Evolutionary conservation across 306 rosid genomes (phyloP), one percentile per base, ranked within the genome.

Genomic region (Gastrolobium bilobum): DNA sequence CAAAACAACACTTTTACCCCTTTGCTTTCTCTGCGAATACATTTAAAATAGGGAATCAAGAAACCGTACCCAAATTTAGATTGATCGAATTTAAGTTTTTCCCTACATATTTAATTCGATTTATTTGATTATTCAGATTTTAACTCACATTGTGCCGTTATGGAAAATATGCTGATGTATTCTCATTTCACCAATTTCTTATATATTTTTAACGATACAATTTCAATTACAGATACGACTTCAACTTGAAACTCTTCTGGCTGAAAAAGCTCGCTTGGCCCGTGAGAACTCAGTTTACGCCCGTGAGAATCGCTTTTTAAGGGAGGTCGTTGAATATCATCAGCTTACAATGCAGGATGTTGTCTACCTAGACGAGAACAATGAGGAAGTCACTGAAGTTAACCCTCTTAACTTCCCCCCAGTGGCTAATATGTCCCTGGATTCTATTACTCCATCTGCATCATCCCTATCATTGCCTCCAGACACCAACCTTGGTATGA

Each of bases 311-410:
- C 97, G 97, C 61, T 95, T 95, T 86, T 83, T 95, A 2, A 80
- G 98, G 88, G 99, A 95, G 87, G 89, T 95, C 67, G 99, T 95
- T 4, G 99, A 95, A 77, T 95, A 92, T 75, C 98, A 95, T 81
- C 99, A 95, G 85, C 97, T 94, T 47, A 94, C 97, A 2, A 94
- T 94, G 97, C 97, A 94, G 80, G 99, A 94, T 79, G 99, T 94
- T 39, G 87, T 94, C 79, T 94, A 94, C 90, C 79, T 94, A 15
- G 97, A 94, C 44, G 99, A 94, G 86, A 82, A 90, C 60, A 92
- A 78, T 1, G 99, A 92, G 86, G 98, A 95, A 90, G 94, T 95
- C 37, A 88, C 90, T 1, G 99, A 95, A 84, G 97, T 95, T 53
- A 91, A 95, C 83, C 99, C 98, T 73, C 86, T 87, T 38, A 89